A percentile compares a stretch with the other conserved stretches of the same genome.
Evolutionary conservation across 345 rosid genomes (phyloP).

Genomic region (Brassica napus): Da-Ae NC_063437.1:1057001-1057500

Average conservation of each 20-base stretch:
- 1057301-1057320: conserved; percentile 57
- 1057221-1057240: conserved; percentile 59
- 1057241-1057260: conserved; percentile 67
- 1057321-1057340: conserved; percentile 93
- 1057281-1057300: conserved; percentile 57
- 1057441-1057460: conserved; percentile 65
- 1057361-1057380: conserved; percentile 68
- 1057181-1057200: conserved; percentile 43
- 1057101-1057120: conserved; percentile 55
- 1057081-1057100: conserved; percentile 65
- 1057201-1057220: conserved; percentile 53
- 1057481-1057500: conserved; percentile 70
- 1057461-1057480: conserved; percentile 64
- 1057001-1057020: conserved; percentile 42
- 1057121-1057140: conserved; percentile 59
- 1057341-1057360: conserved; percentile 92
- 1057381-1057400: conserved; percentile 66
- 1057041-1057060: conserved; percentile 43
- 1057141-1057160: conserved; percentile 59
- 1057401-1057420: conserved; percentile 74
- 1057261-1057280: conserved; percentile 60
- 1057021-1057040: conserved; percentile 46
- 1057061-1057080: conserved; percentile 50
- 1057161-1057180: conserved; percentile 58
- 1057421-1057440: conserved; percentile 61